Evolutionary conservation across 306 rosid genomes (phyloP).

Genomic region (Carpinus fangiana): DNA sequence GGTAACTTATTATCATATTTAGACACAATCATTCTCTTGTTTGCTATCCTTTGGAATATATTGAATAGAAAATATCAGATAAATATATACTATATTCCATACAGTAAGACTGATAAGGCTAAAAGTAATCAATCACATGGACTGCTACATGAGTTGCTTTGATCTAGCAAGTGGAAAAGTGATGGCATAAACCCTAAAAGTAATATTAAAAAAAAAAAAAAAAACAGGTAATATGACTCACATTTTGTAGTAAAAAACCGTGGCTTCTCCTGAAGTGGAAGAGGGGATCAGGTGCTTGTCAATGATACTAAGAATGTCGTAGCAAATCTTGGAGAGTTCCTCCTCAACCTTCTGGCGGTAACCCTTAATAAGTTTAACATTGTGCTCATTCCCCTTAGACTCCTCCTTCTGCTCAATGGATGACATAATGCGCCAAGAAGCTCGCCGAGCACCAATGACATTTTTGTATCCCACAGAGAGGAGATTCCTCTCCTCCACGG

Average conservation of each 20-base stretch:
- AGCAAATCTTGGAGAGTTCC: constrained; percentile 86
- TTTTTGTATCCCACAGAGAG: constrained; percentile 97
- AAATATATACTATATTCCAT: constrained; percentile 12
- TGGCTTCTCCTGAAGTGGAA: constrained; percentile 84
- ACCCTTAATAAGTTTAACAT: constrained; percentile 79
- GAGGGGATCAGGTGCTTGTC: constrained; percentile 84
- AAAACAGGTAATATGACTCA: constrained; percentile 52
- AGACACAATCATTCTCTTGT: constrained; percentile 16
- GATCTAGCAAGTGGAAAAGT: constrained; percentile 10
- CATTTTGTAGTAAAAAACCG: constrained; percentile 96
- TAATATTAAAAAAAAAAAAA: not conserved
- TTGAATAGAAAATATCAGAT: not conserved
- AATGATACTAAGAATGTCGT: constrained; percentile 78
- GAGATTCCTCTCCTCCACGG: constrained; percentile 98
- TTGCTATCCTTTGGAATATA: constrained; percentile 9
- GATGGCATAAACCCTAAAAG: not conserved
- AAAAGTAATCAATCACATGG: constrained; percentile 11
- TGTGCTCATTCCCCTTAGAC: constrained; percentile 84
- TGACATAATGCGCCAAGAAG: constrained; percentile 99
- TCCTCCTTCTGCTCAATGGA: constrained; percentile 99
- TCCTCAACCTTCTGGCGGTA: constrained; percentile 97
- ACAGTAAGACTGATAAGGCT: constrained; percentile 8
- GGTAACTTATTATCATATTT: constrained; percentile 1
- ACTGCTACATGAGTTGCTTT: constrained; percentile 9
- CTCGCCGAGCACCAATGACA: constrained; percentile 93